These are phyloP conservation scores for Phytopythium kandeliae DNA, from an alignment of 352 stramenopile species.

Conservation along the genomic window DNA sequence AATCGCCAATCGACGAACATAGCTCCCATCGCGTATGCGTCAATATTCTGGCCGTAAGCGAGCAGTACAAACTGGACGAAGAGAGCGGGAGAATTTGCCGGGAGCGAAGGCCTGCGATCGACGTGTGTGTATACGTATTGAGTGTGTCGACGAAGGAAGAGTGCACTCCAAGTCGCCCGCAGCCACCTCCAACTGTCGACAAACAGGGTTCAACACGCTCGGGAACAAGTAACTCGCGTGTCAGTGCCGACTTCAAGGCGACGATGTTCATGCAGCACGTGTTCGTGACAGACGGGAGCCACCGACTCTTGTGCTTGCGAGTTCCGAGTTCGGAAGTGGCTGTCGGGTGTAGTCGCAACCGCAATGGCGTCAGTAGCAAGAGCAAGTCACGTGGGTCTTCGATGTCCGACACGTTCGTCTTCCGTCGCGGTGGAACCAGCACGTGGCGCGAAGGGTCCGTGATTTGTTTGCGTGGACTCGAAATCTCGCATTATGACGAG, in stretches of 20 bases:
- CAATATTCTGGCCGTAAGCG: conserved; percentile 20
- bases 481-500: conserved; percentile 63
- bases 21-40: conserved; percentile 9
- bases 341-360: conserved; percentile 9
- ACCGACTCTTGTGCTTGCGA: conserved; percentile 51
- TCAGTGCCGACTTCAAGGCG: conserved; percentile 8
- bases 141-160: conserved; percentile 20
- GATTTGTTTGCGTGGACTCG: conserved; percentile 47
- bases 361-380: not conserved
- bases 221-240: not conserved
- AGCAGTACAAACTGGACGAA: conserved; percentile 12
- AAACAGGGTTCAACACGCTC: not conserved
- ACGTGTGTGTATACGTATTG: conserved; percentile 50
- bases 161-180: not conserved
- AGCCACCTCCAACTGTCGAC: not conserved
- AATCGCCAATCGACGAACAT: not conserved
- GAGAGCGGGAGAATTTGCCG: not conserved
- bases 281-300: conserved; percentile 51
- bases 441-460: conserved; percentile 48
- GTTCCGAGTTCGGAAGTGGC: conserved; percentile 24
- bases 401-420: conserved; percentile 24
- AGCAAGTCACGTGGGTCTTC: conserved; percentile 7
- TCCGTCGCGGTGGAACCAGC: conserved; percentile 39
- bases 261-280: conserved; percentile 35
- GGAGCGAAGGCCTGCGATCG: conserved; percentile 22